Base-by-base conservation (phyloP, 2,329 filamentous ascomycete species). In the Parasarocladium wereldwijsianum region DNA sequence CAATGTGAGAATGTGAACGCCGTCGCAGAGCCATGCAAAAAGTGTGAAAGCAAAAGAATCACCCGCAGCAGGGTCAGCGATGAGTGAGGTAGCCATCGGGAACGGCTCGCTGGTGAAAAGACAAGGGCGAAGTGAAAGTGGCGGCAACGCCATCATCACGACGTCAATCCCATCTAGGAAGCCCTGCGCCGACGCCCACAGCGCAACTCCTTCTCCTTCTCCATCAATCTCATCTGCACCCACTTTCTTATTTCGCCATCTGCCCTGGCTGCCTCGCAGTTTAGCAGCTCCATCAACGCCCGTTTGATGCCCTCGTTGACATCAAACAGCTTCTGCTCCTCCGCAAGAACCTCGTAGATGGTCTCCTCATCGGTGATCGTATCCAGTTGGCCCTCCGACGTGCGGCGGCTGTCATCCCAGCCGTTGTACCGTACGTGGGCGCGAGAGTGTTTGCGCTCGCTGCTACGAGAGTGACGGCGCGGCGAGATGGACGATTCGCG, bases 281-380 rank as follows among this genome's bases (percentile, higher is more conserved):
- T 75, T 41, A 75, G 60, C 10, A 75, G 58, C 45, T 72, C 68
- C 5, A 68, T 75, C 40, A 75, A 44, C 3, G 66, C 63, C 18
- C 66, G 60, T 52, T 75, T 75, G 52, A 74, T 68, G 40, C 63
- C 60, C 48, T 72, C 67, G 47, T 70, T 70, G 47, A 72, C 62
- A 36, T 63, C 57, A 29, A 56, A 66, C 8, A 72, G 56, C 36
- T 59, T 64, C 38, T 62, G 58, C 43, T 70, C 64, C 42, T 66
- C 64, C 12, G 52, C 51, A 1, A 58, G 63, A 38, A 70, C 59
- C 41, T 64, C 60, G 36, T 52, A 52, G 14, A 64, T 44, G 6
- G 59, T 57, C 31, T 58, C 52, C 41, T 63, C 62, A 41, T 67
- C 61, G 14, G 56, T 43, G 18, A 62, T 59, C 15, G 57, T 58